These are phyloP conservation scores for Albifimbria verrucaria DNA, from an alignment of 2,329 filamentous ascomycete genomes.

Conservation along the genomic window DNA sequence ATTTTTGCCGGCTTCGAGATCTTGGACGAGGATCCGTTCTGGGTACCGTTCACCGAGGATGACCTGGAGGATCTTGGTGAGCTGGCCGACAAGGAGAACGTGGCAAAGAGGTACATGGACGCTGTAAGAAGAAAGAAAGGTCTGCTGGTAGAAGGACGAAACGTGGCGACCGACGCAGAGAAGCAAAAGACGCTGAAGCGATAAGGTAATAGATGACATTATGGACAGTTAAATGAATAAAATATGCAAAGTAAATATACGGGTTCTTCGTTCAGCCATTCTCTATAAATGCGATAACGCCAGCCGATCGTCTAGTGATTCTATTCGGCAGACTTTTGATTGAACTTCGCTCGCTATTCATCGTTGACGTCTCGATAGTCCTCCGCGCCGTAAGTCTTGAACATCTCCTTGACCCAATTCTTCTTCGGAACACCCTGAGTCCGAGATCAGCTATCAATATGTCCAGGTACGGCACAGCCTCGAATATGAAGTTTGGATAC, in stretches of 20 bases:
- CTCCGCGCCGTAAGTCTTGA: constrained; percentile 51
- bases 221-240: not conserved
- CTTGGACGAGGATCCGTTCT: constrained; percentile 93
- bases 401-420: constrained; percentile 46
- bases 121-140: constrained; percentile 83
- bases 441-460: constrained; percentile 63
- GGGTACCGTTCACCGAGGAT: constrained; percentile 95
- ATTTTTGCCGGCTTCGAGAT: constrained; percentile 92
- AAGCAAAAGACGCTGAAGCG: constrained; percentile 76
- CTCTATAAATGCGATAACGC: too few relatives aligned
- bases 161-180: constrained; percentile 81
- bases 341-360: constrained; percentile 39
- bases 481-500: constrained; percentile 70
- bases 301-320: not conserved
- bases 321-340: not conserved
- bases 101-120: constrained; percentile 96
- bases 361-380: constrained; percentile 52
- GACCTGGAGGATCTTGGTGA: constrained; percentile 95
- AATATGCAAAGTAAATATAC: not conserved
- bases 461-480: constrained; percentile 71
- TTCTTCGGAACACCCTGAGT: constrained; percentile 52
- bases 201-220: constrained; percentile 25
- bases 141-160: constrained; percentile 73
- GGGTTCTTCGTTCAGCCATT: too few relatives aligned
- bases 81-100: constrained; percentile 89